phyloP scores from a whole-genome alignment of 176 grass and related monocot species.

The Luzula sylvatica region DNA sequence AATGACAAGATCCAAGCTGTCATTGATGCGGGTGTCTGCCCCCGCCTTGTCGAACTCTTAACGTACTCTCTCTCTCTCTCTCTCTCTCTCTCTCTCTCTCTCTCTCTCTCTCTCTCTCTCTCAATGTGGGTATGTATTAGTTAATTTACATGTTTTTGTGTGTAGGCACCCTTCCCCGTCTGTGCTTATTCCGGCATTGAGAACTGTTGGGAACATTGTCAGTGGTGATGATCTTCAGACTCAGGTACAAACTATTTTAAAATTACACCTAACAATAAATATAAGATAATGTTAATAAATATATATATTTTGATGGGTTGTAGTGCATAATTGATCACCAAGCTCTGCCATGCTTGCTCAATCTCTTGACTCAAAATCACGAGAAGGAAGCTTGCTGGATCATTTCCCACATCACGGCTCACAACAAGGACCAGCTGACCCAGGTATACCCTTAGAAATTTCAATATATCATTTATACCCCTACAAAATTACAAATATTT shows the following conservation, averaged over 20 bases:
- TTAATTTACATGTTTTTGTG: slow-evolving; percentile 19
- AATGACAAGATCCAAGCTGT: slow-evolving; percentile 99
- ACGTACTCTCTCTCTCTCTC: slow-evolving; percentile 38
- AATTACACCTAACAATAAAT: background rate
- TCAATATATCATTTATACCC: slow-evolving; percentile 2
- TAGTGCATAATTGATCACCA: slow-evolving; percentile 86
- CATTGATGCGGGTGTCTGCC: slow-evolving; percentile 84
- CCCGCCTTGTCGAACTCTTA: slow-evolving; percentile 87
- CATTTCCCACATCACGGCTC: slow-evolving; percentile 89
- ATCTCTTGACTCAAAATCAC: slow-evolving; percentile 60
- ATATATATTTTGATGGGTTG: slow-evolving; percentile 1
- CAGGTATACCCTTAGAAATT: slow-evolving; percentile 44
- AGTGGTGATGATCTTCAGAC: slow-evolving; percentile 10
- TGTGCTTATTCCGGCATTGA: slow-evolving; percentile 19
- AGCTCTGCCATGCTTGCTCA: slow-evolving; percentile 81
- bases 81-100: no score
- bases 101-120: no score
- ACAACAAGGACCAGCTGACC: slow-evolving; percentile 84
- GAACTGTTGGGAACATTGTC: slow-evolving; percentile 25
- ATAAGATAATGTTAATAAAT: background rate
- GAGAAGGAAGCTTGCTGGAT: slow-evolving; percentile 99
- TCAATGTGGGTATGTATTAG: background rate
- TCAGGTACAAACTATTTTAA: slow-evolving; percentile 6
- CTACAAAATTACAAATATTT: background rate
- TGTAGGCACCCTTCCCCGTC: no score